These are phyloP conservation scores for Gypsophila paniculata DNA, from an alignment of 179 eudicot genomes.

Conservation along the genomic window DNA sequence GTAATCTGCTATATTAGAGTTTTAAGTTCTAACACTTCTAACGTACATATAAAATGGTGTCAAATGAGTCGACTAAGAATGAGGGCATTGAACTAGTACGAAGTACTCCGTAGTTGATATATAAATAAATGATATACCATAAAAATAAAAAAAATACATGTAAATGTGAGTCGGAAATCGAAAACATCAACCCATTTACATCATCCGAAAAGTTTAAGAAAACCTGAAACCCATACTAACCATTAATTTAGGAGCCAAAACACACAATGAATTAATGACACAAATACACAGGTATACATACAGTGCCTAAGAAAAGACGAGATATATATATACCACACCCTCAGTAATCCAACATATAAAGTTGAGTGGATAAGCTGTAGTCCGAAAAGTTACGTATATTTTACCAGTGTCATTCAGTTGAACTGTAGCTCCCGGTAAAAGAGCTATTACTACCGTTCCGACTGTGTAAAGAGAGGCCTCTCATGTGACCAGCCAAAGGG, in stretches of 20 bases:
- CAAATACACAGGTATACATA: conserved; percentile 16
- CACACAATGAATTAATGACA: conserved; percentile 8
- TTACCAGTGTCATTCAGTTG: conserved; percentile 39
- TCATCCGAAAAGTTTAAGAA: conserved; percentile 12
- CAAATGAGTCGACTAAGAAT: too few relatives aligned
- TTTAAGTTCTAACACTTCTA: too few relatives aligned
- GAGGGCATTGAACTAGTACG: too few relatives aligned
- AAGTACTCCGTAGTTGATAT: too few relatives aligned
- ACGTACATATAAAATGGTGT: too few relatives aligned
- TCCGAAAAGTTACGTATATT: neutral
- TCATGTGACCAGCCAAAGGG: conserved; percentile 53
- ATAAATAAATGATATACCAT: too few relatives aligned
- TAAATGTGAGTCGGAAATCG: neutral
- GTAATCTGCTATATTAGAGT: too few relatives aligned
- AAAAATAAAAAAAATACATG: too few relatives aligned
- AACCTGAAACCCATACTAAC: conserved; percentile 8
- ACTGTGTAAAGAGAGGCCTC: conserved; percentile 75
- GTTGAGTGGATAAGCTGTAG: neutral
- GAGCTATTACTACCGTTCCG: conserved; percentile 72
- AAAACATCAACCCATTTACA: conserved; percentile 22
- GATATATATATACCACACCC: conserved; percentile 4
- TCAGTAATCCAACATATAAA: conserved; percentile 7
- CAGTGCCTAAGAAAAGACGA: conserved; percentile 2
- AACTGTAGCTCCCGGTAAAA: conserved; percentile 56
- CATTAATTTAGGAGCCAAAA: conserved; percentile 12